Base-by-base conservation (phyloP, 768 basidiomycete genomes). In the Coprinellus micaceus region DNA sequence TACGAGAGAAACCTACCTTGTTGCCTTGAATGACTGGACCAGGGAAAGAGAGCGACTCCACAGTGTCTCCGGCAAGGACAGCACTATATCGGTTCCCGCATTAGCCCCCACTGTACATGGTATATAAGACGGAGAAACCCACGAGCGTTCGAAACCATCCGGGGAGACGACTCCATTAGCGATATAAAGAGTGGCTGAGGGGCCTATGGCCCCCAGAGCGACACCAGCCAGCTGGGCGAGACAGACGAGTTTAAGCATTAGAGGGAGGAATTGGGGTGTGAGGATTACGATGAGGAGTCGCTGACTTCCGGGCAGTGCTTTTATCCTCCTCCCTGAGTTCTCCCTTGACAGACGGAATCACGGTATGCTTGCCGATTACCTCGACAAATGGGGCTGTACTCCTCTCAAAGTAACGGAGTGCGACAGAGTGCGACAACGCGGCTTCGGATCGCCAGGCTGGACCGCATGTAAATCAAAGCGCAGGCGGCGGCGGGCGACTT, bases 121-220 rank as follows among this genome's bases (percentile, higher is more conserved):
- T 11, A n/a, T 24, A 6, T 26, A 43, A 13, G 45, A 39, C 24
- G 24, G 28, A 5, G n/a, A 41, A 37, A 59, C 60, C 9, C 28
- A 58, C 46, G 49, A 47, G 9, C 79, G 66, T 60, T 30, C 53
- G 57, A 74, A 81, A 19, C 81, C 81, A 66, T 82, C 82, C 0
- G 81, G 82, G 13, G 76, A 64, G 50, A 82, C 74, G 15, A 67
- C 46, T 51, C 66, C 68, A 64, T 82, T 81, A 5, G 64, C 63
- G 47, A 81, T 68, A 39, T 68, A 59, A 3, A 82, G 60, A 33
- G 72, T 60, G 13, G 66, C 62, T 13, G 49, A 44, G 1, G 71
- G 68, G 1, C 71, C 71, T 49, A 71, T 50, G 12, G 61, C 61
- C 45, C 61, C 66, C 41, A 64, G 58, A 9, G 54, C 54, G 22